Evolutionary conservation across 2,329 filamentous ascomycete genomes (phyloP).

Genomic region (Orbilia brochopaga): DNA sequence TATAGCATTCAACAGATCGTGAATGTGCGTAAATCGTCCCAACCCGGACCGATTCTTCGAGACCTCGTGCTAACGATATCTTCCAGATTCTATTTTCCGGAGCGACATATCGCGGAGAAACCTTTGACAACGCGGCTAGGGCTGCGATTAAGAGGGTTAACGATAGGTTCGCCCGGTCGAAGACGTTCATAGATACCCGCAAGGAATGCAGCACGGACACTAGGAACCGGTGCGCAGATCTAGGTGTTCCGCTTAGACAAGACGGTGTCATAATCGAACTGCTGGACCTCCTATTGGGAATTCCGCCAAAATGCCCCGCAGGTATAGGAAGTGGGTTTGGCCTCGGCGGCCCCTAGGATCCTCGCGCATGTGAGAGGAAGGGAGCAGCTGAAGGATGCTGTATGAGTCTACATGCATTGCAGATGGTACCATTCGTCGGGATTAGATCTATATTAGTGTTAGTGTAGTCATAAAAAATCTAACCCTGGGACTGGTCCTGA

Average conservation of each 20-base stretch:
- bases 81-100: constrained; percentile 1
- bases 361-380: no score
- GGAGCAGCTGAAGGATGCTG: no score
- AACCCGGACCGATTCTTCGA: neutral
- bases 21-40: neutral
- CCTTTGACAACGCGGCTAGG: neutral
- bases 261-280: neutral
- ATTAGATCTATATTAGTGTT: no score
- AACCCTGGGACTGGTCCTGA: no score
- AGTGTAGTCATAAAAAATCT: no score
- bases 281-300: neutral
- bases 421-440: no score
- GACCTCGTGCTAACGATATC: neutral
- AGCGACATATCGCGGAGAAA: constrained; percentile 10
- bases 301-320: no score
- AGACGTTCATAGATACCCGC: neutral
- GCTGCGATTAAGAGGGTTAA: neutral
- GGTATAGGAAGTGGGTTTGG: no score
- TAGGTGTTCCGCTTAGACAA: constrained; percentile 6
- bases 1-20: neutral
- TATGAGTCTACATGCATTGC: no score
- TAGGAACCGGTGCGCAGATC: neutral
- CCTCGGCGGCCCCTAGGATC: no score
- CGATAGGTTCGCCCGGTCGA: constrained; percentile 1
- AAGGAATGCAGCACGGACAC: neutral